A percentile compares a stretch with the other conserved stretches of the same genome.
Evolutionary conservation across 495 filamentous ascomycete species (phyloP).

Genomic region (Friedmanniomyces simplex): DNA sequence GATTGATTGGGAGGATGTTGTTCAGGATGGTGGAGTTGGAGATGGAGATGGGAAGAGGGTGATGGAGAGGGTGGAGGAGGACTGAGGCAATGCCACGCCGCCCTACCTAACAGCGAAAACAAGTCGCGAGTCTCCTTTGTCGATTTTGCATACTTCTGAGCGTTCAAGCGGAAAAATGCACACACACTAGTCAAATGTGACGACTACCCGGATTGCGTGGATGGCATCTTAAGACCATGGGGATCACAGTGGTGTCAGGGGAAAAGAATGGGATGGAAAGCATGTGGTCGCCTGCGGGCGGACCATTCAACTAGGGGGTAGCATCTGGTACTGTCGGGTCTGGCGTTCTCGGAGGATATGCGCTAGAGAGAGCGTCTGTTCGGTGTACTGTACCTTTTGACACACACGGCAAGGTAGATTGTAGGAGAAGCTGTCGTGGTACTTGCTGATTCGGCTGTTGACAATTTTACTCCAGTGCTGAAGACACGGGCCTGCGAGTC

Average conservation of each 20-base stretch:
- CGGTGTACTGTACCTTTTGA: not conserved
- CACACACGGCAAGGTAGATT: too few species aligned
- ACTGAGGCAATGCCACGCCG: not conserved
- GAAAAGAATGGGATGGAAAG: not conserved
- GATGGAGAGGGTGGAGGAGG: not conserved
- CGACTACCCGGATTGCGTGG: too few species aligned
- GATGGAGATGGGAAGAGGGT: not conserved
- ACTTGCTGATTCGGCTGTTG: too few species aligned
- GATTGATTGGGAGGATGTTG: too few species aligned
- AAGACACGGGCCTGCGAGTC: too few species aligned
- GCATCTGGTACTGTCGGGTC: too few species aligned
- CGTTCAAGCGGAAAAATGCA: slow-evolving; percentile 5
- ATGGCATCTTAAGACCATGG: not conserved
- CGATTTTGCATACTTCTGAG: not conserved
- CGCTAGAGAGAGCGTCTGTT: not conserved
- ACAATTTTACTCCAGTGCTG: too few species aligned
- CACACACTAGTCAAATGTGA: not conserved
- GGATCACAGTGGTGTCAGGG: not conserved
- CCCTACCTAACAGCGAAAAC: too few species aligned
- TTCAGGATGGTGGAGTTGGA: too few species aligned
- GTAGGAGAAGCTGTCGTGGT: too few species aligned
- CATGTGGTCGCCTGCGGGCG: not conserved
- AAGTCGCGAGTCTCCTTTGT: not conserved
- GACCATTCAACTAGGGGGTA: too few species aligned
- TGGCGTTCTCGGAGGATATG: not conserved